phyloP scores from a whole-genome alignment of 2,329 filamentous ascomycete species.

The Colletotrichum graminicola region DNA sequence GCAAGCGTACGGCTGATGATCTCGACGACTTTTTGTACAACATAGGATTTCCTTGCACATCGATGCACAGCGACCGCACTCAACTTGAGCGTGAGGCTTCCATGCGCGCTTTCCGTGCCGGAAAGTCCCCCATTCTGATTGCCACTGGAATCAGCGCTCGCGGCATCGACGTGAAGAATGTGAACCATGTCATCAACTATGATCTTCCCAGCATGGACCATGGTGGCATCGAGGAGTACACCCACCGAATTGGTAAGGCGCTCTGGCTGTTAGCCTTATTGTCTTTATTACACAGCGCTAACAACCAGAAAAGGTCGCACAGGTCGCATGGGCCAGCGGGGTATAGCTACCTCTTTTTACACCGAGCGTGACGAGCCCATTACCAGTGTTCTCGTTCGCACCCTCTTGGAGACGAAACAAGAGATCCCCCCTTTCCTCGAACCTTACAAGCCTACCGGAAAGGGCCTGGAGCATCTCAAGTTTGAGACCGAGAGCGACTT shows the following conservation, averaged over 20 bases:
- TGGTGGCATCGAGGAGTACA: constrained; percentile 94
- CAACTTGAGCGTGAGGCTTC: constrained; percentile 94
- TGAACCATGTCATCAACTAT: constrained; percentile 94
- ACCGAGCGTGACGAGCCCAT: constrained; percentile 81
- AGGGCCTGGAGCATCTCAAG: constrained; percentile 57
- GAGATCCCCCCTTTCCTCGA: constrained; percentile 85
- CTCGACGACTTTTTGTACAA: constrained; percentile 92
- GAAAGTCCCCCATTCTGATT: constrained; percentile 82
- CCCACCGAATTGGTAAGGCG: constrained; percentile 87
- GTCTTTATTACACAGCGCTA: neutral
- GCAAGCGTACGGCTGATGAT: constrained; percentile 81
- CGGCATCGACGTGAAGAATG: constrained; percentile 88
- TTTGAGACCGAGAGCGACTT: constrained; percentile 69
- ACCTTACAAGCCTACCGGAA: constrained; percentile 67
- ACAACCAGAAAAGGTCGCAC: constrained; percentile 73
- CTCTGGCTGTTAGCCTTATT: neutral
- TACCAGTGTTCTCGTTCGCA: constrained; percentile 80
- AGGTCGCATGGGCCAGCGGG: constrained; percentile 89
- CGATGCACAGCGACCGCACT: constrained; percentile 88
- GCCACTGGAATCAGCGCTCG: constrained; percentile 89
- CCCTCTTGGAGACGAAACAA: constrained; percentile 84
- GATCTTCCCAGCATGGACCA: constrained; percentile 81
- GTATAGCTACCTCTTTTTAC: constrained; percentile 90
- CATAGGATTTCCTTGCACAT: constrained; percentile 81
- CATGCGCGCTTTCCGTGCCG: constrained; percentile 84